These are phyloP conservation scores for Thalia dealbata DNA, from an alignment of 176 grass and related monocot species.

Conservation along the genomic window DNA sequence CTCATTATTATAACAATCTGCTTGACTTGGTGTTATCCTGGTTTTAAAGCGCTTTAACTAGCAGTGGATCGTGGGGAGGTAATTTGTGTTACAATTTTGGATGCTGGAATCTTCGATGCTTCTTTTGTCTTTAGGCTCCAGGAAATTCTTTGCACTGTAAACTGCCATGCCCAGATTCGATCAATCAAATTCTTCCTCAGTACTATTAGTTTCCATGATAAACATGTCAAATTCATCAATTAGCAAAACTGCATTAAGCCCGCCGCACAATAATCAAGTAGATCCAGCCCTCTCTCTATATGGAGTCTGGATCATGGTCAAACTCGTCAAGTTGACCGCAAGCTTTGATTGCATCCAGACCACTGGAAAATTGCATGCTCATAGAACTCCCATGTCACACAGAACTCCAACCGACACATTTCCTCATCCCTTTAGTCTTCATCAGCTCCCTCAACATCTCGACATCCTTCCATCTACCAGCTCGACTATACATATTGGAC, in stretches of 20 bases:
- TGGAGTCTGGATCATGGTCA: neutral
- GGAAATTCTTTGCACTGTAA: too few relatives aligned
- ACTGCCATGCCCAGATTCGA: neutral
- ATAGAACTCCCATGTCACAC: neutral
- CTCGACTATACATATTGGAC: slow-evolving; percentile 52
- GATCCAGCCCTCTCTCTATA: neutral
- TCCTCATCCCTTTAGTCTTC: slow-evolving; percentile 44
- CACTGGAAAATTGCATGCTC: neutral
- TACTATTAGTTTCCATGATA: neutral
- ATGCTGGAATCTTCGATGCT: too few relatives aligned
- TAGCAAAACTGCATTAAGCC: neutral
- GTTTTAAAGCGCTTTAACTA: too few relatives aligned
- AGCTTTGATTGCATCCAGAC: neutral
- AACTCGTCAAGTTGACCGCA: neutral
- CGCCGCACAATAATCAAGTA: neutral
- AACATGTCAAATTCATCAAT: neutral
- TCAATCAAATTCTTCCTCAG: neutral
- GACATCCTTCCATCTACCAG: slow-evolving; percentile 49
- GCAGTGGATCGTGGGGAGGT: too few relatives aligned
- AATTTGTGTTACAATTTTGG: too few relatives aligned
- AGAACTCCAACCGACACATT: slow-evolving; percentile 46
- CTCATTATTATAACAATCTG: too few relatives aligned
- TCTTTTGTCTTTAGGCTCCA: too few relatives aligned
- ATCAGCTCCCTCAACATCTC: slow-evolving; percentile 42
- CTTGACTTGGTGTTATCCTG: too few relatives aligned